phyloP scores from a whole-genome alignment of 2,329 filamentous ascomycete genomes.

The Lachnellula occidentalis region DNA sequence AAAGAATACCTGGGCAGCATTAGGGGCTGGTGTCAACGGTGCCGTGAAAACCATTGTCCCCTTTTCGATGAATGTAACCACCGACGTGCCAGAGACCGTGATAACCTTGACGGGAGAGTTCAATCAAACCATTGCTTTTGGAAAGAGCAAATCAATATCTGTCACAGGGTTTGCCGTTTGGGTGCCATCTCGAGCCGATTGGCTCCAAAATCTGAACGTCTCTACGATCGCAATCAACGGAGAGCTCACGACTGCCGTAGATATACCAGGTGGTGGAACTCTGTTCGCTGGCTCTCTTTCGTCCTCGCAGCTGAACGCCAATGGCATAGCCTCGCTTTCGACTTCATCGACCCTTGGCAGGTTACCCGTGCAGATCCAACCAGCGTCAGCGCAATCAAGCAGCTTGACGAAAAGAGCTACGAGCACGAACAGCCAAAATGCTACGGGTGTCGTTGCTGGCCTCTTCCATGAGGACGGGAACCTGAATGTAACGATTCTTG shows the following conservation, averaged over 20 bases:
- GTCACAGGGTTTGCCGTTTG: slow-evolving; percentile 82
- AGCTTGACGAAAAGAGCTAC: slow-evolving; percentile 42
- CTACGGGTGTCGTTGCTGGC: slow-evolving; percentile 69
- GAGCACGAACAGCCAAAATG: slow-evolving; percentile 36
- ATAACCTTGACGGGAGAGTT: slow-evolving; percentile 81
- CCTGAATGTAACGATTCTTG: slow-evolving; percentile 80
- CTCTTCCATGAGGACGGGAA: slow-evolving; percentile 66
- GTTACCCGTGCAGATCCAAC: slow-evolving; percentile 52
- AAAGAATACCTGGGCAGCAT: slow-evolving; percentile 65
- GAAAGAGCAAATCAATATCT: slow-evolving; percentile 51
- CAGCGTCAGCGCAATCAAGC: slow-evolving; percentile 32
- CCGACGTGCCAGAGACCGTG: slow-evolving; percentile 61
- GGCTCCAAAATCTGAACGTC: slow-evolving; percentile 74
- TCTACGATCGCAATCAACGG: slow-evolving; percentile 65
- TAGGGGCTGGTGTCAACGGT: slow-evolving; percentile 84
- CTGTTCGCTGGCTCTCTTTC: slow-evolving; percentile 81
- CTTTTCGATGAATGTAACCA: slow-evolving; percentile 72
- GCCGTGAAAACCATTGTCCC: slow-evolving; percentile 69
- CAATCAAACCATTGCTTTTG: slow-evolving; percentile 63
- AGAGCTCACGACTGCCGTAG: slow-evolving; percentile 64
- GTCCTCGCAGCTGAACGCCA: slow-evolving; percentile 67
- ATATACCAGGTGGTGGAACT: slow-evolving; percentile 52
- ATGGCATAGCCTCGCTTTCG: slow-evolving; percentile 63
- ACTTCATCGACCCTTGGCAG: slow-evolving; percentile 43
- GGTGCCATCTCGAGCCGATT: slow-evolving; percentile 80